Base-by-base conservation (phyloP, 2,329 filamentous ascomycete genomes). In the Ustilaginoidea virens region DNA sequence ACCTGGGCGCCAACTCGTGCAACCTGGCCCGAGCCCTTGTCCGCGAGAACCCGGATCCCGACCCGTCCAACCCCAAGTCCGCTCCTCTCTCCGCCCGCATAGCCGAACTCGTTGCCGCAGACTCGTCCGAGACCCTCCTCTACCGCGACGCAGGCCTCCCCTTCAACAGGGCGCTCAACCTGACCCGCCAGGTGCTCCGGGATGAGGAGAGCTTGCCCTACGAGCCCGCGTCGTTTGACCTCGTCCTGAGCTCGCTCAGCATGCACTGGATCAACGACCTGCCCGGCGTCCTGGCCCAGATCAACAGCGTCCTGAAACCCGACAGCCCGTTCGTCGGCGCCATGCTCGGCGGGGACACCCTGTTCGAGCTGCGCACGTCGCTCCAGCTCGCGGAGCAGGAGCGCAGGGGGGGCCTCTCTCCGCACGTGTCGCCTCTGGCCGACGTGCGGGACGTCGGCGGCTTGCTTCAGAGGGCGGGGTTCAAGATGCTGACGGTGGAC, bases 191-290 rank as follows among this genome's bases (percentile, higher is more conserved):
- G 23, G 74, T 93, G 4, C 61, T 94, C n/a, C 55, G 67, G 1
- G 70, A 79, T 39, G 73, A 79, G 29, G 82, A 87, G 31, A 66
- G 69, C 3, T 58, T 94, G 0, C 82, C 83, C 0, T 94, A 77
- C 49, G 69, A 70, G 27, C 59, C 79, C 4, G 69, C 74, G 39
- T 73, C 76, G 4, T 96, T 94, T 51, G 86, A 96, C 49, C 73
- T 92, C 5, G 81, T 94, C 8, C 61, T 98, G 36, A 92, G 82
- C 48, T 92, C 80, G 32, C 59, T 93, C 34, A 86, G 80, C 33
- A 63, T 98, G 49, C 90, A 98, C 55, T 98, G 90, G 90, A 80
- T 94, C 62, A 98, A 98, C 51, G 83, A 98, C 51, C 69, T 98
- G 5, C 90, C 90, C 0, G 80, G 79, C 1, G 61, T 92, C 8